These are phyloP conservation scores for Ilex asprella DNA, from an alignment of 257 asterid genomes.

Conservation along the genomic window DNA sequence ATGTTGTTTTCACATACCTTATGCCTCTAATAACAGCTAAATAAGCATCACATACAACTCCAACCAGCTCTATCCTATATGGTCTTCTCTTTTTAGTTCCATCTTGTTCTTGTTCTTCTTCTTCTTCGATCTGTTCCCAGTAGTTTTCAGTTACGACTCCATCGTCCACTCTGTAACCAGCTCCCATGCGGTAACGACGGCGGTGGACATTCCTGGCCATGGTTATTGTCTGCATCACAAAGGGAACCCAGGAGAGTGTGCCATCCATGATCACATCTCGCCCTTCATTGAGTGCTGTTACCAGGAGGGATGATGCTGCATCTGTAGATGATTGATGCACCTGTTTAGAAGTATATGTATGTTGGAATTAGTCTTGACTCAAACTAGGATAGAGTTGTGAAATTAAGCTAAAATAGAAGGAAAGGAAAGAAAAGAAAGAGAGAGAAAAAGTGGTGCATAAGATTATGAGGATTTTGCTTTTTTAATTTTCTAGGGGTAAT, in stretches of 20 bases:
- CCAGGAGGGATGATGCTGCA: conserved; percentile 93
- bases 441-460: too few relatives aligned
- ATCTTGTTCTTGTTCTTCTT: conserved; percentile 44
- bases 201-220: conserved; percentile 90
- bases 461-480: too few relatives aligned
- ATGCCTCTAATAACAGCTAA: conserved; percentile 84
- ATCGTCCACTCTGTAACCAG: conserved; percentile 56
- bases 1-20: conserved; percentile 34
- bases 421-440: too few relatives aligned
- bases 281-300: conserved; percentile 90
- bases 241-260: conserved; percentile 86
- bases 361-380: too few relatives aligned
- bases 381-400: too few relatives aligned
- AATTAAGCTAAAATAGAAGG: too few relatives aligned
- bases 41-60: conserved; percentile 86
- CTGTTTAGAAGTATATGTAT: conserved; percentile 24
- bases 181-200: conserved; percentile 79
- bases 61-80: conserved; percentile 83
- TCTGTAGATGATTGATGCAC: conserved; percentile 95
- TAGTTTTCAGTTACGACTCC: conserved; percentile 73
- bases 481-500: too few relatives aligned
- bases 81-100: conserved; percentile 67
- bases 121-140: conserved; percentile 87
- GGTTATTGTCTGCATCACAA: conserved; percentile 84
- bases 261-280: conserved; percentile 95